These are phyloP conservation scores for Penicillium ochrochloron DNA, from an alignment of 495 filamentous ascomycete genomes.

Conservation along the genomic window DNA sequence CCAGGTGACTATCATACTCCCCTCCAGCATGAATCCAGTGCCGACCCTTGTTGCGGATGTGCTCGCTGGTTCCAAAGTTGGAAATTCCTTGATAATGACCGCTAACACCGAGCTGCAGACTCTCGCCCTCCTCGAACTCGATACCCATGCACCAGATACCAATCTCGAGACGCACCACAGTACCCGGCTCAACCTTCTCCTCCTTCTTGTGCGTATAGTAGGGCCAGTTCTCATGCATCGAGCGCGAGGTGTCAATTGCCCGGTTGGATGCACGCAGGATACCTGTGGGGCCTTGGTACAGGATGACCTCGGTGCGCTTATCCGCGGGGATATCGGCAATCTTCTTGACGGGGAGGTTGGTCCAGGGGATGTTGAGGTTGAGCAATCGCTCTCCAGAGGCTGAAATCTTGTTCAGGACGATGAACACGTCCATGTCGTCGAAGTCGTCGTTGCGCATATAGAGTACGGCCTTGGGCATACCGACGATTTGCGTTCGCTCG, in stretches of 20 bases:
- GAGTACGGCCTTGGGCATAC: constrained; percentile 23
- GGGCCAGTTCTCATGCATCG: constrained; percentile 26
- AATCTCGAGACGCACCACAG: constrained; percentile 25
- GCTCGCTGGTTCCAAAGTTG: constrained; percentile 19
- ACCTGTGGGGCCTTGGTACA: constrained; percentile 23
- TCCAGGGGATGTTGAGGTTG: constrained; percentile 15
- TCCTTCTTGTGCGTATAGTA: constrained; percentile 20
- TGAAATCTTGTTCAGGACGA: constrained; percentile 10
- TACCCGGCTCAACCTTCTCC: constrained; percentile 16
- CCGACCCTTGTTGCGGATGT: constrained; percentile 8
- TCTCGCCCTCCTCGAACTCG: constrained; percentile 22
- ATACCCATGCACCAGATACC: constrained; percentile 28
- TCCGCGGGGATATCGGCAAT: constrained; percentile 20
- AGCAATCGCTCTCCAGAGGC: constrained; percentile 7
- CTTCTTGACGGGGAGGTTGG: constrained; percentile 13
- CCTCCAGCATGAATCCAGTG: constrained; percentile 23
- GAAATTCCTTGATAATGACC: constrained; percentile 20
- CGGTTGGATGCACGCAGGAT: constrained; percentile 27
- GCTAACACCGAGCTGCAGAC: constrained; percentile 16
- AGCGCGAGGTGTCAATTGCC: constrained; percentile 21
- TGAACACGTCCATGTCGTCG: constrained; percentile 13
- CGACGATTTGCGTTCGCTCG: constrained; percentile 31
- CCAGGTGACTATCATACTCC: constrained; percentile 18
- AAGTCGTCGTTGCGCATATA: constrained; percentile 8
- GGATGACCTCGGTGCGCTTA: constrained; percentile 12